A percentile compares a stretch with the other conserved stretches of the same genome.
Evolutionary conservation across 331 rosid species (phyloP).

Genomic region (Saraca asoca): DNA sequence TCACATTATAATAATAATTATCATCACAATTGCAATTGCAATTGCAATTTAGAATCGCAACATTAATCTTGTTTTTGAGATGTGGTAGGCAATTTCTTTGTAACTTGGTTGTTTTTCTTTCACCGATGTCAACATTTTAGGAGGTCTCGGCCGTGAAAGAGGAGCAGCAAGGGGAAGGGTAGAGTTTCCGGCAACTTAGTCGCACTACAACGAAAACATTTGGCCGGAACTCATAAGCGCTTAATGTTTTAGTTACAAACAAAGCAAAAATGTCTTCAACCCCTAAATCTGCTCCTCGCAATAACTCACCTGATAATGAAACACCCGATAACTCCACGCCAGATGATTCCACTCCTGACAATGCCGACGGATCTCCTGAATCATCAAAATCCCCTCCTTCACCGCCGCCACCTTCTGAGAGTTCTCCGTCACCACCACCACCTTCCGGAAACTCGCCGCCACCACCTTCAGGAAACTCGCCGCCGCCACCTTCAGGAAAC

Average conservation of each 20-base stretch:
- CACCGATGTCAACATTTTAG: slow-evolving; percentile 4
- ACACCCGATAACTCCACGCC: neutral
- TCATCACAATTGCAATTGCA: neutral
- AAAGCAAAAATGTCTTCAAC: slow-evolving; percentile 51
- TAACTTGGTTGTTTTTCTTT: neutral
- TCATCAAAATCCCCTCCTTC: slow-evolving; percentile 6
- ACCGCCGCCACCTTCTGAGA: neutral
- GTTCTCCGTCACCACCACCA: neutral
- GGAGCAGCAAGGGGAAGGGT: slow-evolving; percentile 42
- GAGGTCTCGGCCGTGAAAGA: slow-evolving; percentile 46
- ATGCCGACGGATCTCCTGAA: slow-evolving; percentile 19
- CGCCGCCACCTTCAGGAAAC: no score
- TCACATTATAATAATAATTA: no score
- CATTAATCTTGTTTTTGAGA: slow-evolving; percentile 6
- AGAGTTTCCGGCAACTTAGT: slow-evolving; percentile 51
- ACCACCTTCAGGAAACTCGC: neutral
- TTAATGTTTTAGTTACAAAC: slow-evolving; percentile 37
- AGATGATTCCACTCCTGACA: slow-evolving; percentile 24
- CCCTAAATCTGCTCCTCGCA: slow-evolving; percentile 14
- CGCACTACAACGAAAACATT: slow-evolving; percentile 28
- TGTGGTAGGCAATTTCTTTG: neutral
- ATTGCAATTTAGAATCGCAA: no score
- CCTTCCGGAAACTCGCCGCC: slow-evolving; percentile 7
- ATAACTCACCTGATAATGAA: slow-evolving; percentile 15
- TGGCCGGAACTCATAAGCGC: slow-evolving; percentile 53